These are phyloP conservation scores for Borealophlyctis nickersoniae DNA, from an alignment of 192 early-diverging fungal genomes.

Conservation along the genomic window DNA sequence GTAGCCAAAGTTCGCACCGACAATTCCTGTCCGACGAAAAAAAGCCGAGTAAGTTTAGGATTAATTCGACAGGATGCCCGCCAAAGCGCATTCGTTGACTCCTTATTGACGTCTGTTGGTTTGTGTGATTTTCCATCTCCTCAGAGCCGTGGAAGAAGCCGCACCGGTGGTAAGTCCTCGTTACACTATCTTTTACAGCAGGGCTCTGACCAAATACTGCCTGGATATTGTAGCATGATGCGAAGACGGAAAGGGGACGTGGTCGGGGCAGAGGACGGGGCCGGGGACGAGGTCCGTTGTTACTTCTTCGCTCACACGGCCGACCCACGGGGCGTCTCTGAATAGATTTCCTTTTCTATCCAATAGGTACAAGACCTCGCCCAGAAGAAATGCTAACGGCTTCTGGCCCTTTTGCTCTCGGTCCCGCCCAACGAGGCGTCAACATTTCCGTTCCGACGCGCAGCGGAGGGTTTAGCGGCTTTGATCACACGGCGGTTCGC, in stretches of 20 bases:
- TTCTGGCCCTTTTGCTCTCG: slow-evolving; percentile 31
- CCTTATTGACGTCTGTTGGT: too few relatives aligned
- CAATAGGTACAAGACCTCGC: slow-evolving; percentile 1
- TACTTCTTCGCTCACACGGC: not conserved
- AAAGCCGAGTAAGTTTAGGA: slow-evolving; percentile 52
- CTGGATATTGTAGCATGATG: too few relatives aligned
- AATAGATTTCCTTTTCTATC: not conserved
- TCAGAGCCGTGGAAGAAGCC: not conserved
- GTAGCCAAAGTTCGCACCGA: slow-evolving; percentile 64
- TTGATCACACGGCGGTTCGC: not conserved
- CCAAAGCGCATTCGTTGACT: too few relatives aligned
- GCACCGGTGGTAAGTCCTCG: not conserved
- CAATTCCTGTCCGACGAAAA: slow-evolving; percentile 52
- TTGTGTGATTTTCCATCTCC: not conserved
- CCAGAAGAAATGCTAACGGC: slow-evolving; percentile 22
- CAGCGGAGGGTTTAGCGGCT: too few relatives aligned
- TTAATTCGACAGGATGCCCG: not conserved
- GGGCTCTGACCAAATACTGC: too few relatives aligned
- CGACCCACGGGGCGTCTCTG: not conserved
- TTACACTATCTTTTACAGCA: too few relatives aligned
- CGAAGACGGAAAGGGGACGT: slow-evolving; percentile 21
- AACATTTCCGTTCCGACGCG: not conserved
- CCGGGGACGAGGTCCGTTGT: slow-evolving; percentile 38
- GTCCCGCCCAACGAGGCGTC: slow-evolving; percentile 22
- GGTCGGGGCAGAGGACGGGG: slow-evolving; percentile 43